Conservation (phyloP, 2,329 filamentous ascomycete genomes). For the Sarocladiaceae sp. region DNA sequence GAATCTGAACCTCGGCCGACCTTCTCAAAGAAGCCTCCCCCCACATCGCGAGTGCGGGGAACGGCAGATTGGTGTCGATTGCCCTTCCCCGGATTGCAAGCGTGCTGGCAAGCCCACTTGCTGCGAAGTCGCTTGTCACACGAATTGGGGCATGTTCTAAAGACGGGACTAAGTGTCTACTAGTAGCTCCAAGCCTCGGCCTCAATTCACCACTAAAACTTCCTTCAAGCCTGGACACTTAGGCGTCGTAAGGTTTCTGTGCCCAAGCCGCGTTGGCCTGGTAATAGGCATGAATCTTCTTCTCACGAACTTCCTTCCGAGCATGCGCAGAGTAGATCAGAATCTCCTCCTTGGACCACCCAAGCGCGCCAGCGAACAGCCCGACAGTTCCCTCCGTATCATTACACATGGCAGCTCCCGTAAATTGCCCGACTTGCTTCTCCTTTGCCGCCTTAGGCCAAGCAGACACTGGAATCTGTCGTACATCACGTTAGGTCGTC, state of each 20-base stretch:
- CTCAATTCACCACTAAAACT: neutral
- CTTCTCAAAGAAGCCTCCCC: neutral
- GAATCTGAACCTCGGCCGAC: conserved; percentile 1
- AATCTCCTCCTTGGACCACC: neutral
- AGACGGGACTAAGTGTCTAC: too few relatives aligned
- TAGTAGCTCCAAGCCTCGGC: too few relatives aligned
- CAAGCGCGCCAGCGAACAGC: neutral
- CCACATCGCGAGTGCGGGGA: too few relatives aligned
- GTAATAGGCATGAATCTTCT: neutral
- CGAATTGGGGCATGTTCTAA: too few relatives aligned
- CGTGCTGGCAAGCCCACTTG: too few relatives aligned
- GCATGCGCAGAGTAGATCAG: neutral
- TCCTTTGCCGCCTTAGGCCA: neutral
- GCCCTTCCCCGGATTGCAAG: too few relatives aligned
- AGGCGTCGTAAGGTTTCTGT: neutral
- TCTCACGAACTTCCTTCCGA: neutral
- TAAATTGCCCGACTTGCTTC: neutral
- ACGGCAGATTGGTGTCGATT: too few relatives aligned
- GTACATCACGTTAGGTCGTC: too few relatives aligned
- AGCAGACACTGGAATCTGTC: neutral
- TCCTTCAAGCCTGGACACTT: neutral
- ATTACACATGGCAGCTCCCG: neutral
- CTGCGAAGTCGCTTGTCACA: too few relatives aligned
- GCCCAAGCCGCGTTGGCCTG: neutral
- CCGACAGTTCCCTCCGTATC: neutral